Conservation (phyloP, 345 rosid genomes). For the Hibiscus tridactylites region DNA sequence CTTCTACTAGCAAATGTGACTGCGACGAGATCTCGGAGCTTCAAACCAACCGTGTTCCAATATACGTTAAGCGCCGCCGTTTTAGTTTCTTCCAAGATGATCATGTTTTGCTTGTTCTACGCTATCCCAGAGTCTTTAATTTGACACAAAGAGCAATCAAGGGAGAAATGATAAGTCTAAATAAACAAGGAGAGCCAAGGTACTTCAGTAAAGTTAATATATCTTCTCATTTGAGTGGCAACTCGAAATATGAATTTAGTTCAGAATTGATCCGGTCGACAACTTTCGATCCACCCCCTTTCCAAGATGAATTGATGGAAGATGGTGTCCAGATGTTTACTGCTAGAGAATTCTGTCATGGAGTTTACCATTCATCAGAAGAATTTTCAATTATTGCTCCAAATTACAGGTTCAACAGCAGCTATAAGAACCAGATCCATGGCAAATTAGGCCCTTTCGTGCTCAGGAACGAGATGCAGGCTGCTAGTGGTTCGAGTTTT, state of each 20-base stretch:
- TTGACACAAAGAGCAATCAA: conserved; percentile 1
- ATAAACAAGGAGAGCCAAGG: neutral
- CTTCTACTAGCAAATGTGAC: neutral
- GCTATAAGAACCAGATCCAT: neutral
- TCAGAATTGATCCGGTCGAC: neutral
- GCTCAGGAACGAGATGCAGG: neutral
- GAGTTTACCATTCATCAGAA: neutral
- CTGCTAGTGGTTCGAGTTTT: neutral
- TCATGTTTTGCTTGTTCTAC: conserved; percentile 3
- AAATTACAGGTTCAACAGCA: conserved; percentile 1
- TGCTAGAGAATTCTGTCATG: neutral
- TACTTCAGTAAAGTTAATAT: conserved; percentile 5
- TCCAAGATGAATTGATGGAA: conserved; percentile 4
- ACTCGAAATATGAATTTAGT: neutral
- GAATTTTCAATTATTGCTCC: neutral
- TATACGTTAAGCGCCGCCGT: neutral
- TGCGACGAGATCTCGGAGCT: neutral
- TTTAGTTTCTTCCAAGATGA: neutral
- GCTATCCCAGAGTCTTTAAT: neutral
- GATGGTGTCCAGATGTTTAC: conserved; percentile 3
- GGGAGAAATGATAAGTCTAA: conserved; percentile 1
- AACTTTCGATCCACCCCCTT: neutral
- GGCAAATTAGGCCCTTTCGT: neutral
- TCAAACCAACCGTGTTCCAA: neutral
- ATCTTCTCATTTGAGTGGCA: neutral